Conservation (phyloP, 163 green algal species). For the Chlamydomonas reinhardtii region DNA sequence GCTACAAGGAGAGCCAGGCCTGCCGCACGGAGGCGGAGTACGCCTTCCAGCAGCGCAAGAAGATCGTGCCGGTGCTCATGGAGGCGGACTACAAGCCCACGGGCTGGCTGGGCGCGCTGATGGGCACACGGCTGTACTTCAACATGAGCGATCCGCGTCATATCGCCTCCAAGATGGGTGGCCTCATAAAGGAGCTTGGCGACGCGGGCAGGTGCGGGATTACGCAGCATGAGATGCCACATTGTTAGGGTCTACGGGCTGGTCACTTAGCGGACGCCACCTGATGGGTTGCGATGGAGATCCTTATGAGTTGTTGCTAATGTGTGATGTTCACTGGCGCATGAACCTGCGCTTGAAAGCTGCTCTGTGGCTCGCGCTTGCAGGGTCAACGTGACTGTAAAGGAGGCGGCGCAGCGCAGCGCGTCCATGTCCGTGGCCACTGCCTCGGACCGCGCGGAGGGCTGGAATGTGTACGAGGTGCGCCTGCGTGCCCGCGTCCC, state of each 20-base stretch:
- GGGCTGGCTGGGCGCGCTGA: conserved; percentile 68
- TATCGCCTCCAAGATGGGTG: conserved; percentile 52
- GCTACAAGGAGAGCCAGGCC: conserved; percentile 72
- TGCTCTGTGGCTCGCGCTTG: no score
- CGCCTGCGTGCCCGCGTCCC: no score
- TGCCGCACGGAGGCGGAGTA: conserved; percentile 73
- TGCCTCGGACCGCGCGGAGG: conserved; percentile 6
- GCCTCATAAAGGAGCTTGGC: conserved; percentile 62
- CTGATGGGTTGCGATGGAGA: no score
- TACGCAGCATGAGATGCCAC: no score
- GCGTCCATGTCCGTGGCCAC: background rate
- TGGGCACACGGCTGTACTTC: conserved; percentile 72
- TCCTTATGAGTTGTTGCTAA: no score
- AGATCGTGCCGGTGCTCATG: conserved; percentile 68
- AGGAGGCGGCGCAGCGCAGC: conserved; percentile 1
- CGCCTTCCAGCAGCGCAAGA: conserved; percentile 65
- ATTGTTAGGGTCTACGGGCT: no score
- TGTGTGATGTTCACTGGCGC: no score
- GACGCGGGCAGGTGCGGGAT: conserved; percentile 47
- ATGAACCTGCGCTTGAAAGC: no score
- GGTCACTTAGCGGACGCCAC: no score
- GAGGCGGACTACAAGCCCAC: conserved; percentile 65
- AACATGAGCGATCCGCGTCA: conserved; percentile 56
- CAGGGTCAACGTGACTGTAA: conserved; percentile 2
- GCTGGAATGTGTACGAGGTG: conserved; percentile 48